Base-by-base conservation (phyloP, 2,329 filamentous ascomycete genomes). In the Albophoma yamanashiensis region DNA sequence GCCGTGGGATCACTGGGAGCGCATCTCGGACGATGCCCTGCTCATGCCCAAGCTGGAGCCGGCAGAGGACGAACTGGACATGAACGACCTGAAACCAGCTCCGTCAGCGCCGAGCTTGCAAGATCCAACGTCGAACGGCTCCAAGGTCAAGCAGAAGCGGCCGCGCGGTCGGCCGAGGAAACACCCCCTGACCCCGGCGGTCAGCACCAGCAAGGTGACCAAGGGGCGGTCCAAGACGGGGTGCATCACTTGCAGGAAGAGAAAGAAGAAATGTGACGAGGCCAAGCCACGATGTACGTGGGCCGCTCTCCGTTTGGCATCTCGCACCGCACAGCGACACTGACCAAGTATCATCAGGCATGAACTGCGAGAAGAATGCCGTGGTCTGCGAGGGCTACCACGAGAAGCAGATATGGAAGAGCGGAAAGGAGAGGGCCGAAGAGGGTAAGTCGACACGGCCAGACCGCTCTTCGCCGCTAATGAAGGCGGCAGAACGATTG, bases 361-460 rank as follows among this genome's bases (percentile, higher is more conserved):
- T 91, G 73, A 95, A 95, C 68, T 96, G 92, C 69, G 88, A 94
- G 75, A 96, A 96, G 79, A 96, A 96, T 71, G 91, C 91, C 11
- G 90, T 96, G 15, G 85, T 92, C 15, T 96, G 92, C 70, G 91
- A 96, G 74, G 92, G 92, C 15, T 96, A 96, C 69, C 89, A 90
- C 57, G 88, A 91, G 63, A 91, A 91, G 71, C 88, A 90, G 61
- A 83, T 91, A 58, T 96, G 92, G 92, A 91, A 87, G 72, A 92
- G 90, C 69, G 91, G 91, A 36, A 91, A 85, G 70, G 89, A 93
- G 72, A 88, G 81, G 69, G 81, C 84, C 40, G 86, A 89, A 76
- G 86, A 91, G 76, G 83, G 83, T 84, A 76, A 65, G 75, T 66
- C 39, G 38, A 43, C 20, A 4, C 27, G 47, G 27, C 43, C 43